Evolutionary conservation across 83 land plant species (phyloP), one percentile per base, ranked within the genome.

Genomic region (Thuja plicata): DNA sequence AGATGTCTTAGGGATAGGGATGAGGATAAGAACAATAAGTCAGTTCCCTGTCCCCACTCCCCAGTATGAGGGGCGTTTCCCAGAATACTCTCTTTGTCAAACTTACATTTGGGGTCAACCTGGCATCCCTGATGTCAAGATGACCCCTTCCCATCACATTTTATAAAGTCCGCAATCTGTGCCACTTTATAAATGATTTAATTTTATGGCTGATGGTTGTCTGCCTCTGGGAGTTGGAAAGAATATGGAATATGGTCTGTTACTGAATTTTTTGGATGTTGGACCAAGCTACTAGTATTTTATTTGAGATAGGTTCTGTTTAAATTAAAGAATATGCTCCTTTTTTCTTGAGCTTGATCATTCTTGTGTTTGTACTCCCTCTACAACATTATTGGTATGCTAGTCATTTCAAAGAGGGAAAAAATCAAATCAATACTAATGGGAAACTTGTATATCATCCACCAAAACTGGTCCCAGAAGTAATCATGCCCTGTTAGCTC

Each of bases 391-490:
- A 45, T 82, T 24, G 41, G 10, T 87, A 41, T 73, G 24, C 17
- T 43, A 21, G n/a, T 88, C 60, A 78, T 78, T 40, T 87, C 48
- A 66, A 84, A 62, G 91, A 97, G 99, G 99, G 97, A 86, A 96
- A 96, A 89, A 98, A 97, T 87, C 93, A 99, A 35, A 96, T 98
- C 48, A 98, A 98, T 91, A 97, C 94, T 88, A 97, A 97, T 87
- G 99, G 99, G 24, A 98, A 98, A 88, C 88, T 98, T 70, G 96
- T 79, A 93, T 98, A 32, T 95, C 99, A 86, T 98, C 99, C 46
- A 97, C 99, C 76, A 94, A 94, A 81, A 96, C 3, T 92, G 99
- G 90, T 95, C 99, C 38, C 99, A 98, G 89, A 96, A 98, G 99
- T 97, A 50, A 91, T 62, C n/a, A 54, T 57, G 54, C 88, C 52